Evolutionary conservation across 148 eudicot genomes (phyloP), one percentile per base, ranked within the genome.

Genomic region (Gaultheria prostrata): DNA sequence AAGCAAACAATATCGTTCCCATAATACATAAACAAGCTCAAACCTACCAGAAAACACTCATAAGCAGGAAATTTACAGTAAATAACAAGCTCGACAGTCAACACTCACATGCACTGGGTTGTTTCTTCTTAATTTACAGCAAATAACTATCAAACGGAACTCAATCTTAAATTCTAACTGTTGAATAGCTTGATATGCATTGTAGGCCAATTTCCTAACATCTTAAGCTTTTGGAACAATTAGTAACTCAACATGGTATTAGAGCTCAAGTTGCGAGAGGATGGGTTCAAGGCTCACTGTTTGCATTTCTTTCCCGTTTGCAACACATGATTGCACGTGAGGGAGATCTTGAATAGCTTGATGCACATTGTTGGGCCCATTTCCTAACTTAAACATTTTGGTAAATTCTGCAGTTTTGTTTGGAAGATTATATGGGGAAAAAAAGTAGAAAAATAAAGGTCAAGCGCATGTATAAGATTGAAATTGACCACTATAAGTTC

Each of bases 41-140:
- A 39, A 79, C 45, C 15, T 33, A 21, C 4, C 3, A 48, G 57
- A 21, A 50, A 56, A 53, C 13, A 85, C 98, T 89, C 89, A 94
- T 95, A 96, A 83, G 88, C 43, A 39, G 43, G 43, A 6, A 39
- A 39, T 39, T 39, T 39, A 39, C 43, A 39, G 43, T 39, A 39
- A 39, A 39, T 39, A 39, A 39, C 6, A 6, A 39, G 43, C 43
- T 39, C 43, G 43, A 39, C 43, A 39, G 43, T 39, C 43, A 39
- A 5, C 6, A 39, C 43, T 21, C 8, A 57, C 65, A 57, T 57
- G 26, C 24, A 20, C 8, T 57, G 20, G 65, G 24, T 57, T 57
- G 65, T 57, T 57, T 57, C 65, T 20, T 57, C 65, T 57, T 20
- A 57, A 57, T 21, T 57, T 57, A 6, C 65, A 20, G 20, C 65